Base-by-base conservation (phyloP, 2,329 filamentous ascomycete species). In the Biscogniauxia marginata region DNA sequence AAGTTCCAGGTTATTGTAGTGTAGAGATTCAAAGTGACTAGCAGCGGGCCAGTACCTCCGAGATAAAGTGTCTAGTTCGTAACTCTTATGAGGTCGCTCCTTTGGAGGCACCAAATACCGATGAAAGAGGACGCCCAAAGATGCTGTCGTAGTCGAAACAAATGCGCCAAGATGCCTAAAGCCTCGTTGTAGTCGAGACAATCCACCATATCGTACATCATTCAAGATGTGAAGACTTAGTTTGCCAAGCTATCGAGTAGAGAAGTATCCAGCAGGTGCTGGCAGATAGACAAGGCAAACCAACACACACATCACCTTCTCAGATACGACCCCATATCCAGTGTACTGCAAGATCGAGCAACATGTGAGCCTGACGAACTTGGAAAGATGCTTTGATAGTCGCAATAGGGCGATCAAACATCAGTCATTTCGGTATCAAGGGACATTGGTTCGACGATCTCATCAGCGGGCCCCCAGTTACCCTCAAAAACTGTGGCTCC, bases 401-500 rank as follows among this genome's bases (percentile, higher is more conserved):
- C 57, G 46, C 30, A 58, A 51, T 53, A 30, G 51, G 43, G 44
- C 46, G 59, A 73, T 74, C 64, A 85, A 52, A 82, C 81, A 63
- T 84, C 83, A 16, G 75, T 84, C 83, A 86, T 86, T 67, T 84
- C 82, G 4, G 81, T 83, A 61, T 85, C 83, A 39, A 71, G 61
- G 22, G 69, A 71, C 19, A 65, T 71, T 5, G 73, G 72, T 19
- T 74, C 71, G 4, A 73, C 65, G 25, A 77, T 69, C 50, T 79
- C 73, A 52, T 83, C 79, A n/a, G 77, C 87, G 25, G 93, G 93
- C 3, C 95, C 95, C 89, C 93, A 99, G 71, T 91, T 95, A 60
- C 95, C 95, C 75, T 99, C 95, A 66, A 90, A 99, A 52, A 99
- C 87, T 0, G 92, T 97, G n/a, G 95, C 95, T 46, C 92, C 90